Evolutionary conservation across 2,329 filamentous ascomycete genomes (phyloP).

Genomic region (Grosmannia serpens): DNA sequence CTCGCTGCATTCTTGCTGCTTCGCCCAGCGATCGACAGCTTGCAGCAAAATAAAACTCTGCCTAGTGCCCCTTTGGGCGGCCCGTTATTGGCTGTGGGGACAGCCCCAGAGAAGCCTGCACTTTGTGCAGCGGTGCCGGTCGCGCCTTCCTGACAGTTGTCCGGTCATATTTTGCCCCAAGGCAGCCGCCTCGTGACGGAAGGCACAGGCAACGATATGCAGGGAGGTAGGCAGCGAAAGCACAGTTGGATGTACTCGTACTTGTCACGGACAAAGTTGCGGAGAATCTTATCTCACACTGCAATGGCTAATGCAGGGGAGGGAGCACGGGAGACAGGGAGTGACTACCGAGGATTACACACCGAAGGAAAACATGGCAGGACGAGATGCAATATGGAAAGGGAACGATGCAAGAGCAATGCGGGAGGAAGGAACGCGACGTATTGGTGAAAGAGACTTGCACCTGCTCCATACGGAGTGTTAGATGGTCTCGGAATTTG

Average conservation of each 20-base stretch:
- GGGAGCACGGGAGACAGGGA: background rate
- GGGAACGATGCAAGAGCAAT: background rate
- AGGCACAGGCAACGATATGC: background rate
- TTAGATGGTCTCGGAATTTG: background rate
- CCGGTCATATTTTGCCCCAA: background rate
- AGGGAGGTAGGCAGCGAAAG: background rate
- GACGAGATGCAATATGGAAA: background rate
- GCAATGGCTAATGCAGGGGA: conserved; percentile 1
- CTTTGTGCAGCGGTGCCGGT: background rate
- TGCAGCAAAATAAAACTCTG: background rate
- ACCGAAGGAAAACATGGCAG: background rate
- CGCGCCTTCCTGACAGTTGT: background rate
- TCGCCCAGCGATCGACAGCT: background rate
- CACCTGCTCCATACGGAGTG: background rate
- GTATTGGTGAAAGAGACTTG: background rate
- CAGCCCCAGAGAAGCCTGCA: background rate
- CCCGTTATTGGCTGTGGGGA: background rate
- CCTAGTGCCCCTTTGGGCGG: background rate
- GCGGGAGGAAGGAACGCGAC: background rate
- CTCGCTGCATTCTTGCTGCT: background rate
- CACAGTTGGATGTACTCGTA: background rate
- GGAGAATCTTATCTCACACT: background rate
- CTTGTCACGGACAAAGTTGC: background rate
- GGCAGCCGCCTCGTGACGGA: background rate
- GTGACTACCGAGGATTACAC: background rate